These are phyloP conservation scores for Laburnicola sp. DNA, from an alignment of 2,329 filamentous ascomycete genomes.

Conservation along the genomic window DNA sequence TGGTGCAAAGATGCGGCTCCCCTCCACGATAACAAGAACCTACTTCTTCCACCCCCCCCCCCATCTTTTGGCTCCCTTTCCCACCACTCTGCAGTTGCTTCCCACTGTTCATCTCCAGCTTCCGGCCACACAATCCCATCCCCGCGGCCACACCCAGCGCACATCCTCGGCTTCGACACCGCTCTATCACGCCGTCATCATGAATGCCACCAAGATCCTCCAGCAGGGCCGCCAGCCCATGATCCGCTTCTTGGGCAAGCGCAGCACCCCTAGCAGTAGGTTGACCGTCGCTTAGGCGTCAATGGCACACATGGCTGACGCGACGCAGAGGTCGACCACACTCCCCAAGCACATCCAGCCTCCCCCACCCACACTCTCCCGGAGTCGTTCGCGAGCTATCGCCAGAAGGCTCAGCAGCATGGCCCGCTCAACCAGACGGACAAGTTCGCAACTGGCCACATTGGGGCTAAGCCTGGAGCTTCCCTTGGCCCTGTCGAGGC, in stretches of 20 bases:
- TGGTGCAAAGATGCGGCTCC: constrained; percentile 9
- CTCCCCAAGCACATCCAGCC: constrained; percentile 72
- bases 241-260: constrained; percentile 57
- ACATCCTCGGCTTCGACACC: constrained; percentile 10
- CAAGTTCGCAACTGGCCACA: constrained; percentile 41
- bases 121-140: background rate
- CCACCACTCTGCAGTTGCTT: background rate
- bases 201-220: constrained; percentile 53
- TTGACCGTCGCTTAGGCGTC: constrained; percentile 1
- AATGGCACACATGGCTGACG: constrained; percentile 17
- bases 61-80: constrained; percentile 5
- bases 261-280: constrained; percentile 50
- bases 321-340: constrained; percentile 69
- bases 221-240: constrained; percentile 54
- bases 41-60: constrained; percentile 8
- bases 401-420: constrained; percentile 76
- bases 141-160: background rate
- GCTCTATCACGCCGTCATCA: constrained; percentile 29
- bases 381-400: constrained; percentile 73
- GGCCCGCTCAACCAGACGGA: constrained; percentile 61
- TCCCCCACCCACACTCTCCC: constrained; percentile 69
- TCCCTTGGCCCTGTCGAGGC: constrained; percentile 73
- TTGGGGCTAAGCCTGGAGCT: constrained; percentile 67
- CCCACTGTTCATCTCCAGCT: background rate
- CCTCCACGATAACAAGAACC: constrained; percentile 19